Evolutionary conservation across 2,329 filamentous ascomycete species (phyloP).

Genomic region (Aspergillus caelatus): DNA sequence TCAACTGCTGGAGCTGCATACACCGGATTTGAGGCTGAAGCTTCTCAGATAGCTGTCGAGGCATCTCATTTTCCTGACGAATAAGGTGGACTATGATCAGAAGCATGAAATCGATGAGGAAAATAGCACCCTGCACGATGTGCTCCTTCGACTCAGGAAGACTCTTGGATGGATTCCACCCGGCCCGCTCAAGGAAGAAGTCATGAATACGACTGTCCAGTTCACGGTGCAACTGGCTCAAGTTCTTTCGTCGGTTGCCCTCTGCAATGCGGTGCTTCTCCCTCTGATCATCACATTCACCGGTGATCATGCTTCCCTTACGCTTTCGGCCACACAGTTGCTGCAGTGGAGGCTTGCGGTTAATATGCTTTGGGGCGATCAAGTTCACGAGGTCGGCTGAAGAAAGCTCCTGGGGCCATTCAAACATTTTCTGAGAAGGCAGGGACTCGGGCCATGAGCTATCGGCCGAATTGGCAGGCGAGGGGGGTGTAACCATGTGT

Average conservation of each 20-base stretch:
- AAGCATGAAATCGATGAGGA: slow-evolving; percentile 43
- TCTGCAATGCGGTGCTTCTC: slow-evolving; percentile 46
- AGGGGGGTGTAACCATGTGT: slow-evolving; percentile 37
- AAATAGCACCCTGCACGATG: slow-evolving; percentile 42
- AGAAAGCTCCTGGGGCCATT: slow-evolving; percentile 40
- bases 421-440: slow-evolving; percentile 31
- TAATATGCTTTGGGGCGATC: slow-evolving; percentile 40
- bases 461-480: slow-evolving; percentile 42
- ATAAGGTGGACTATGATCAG: slow-evolving; percentile 39
- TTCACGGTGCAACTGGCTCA: slow-evolving; percentile 42
- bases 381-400: slow-evolving; percentile 36
- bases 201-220: slow-evolving; percentile 42
- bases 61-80: slow-evolving; percentile 38
- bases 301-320: slow-evolving; percentile 36
- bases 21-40: slow-evolving; percentile 42
- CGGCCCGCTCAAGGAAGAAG: slow-evolving; percentile 42
- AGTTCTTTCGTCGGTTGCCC: slow-evolving; percentile 44
- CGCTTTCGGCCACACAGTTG: slow-evolving; percentile 45
- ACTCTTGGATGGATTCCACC: slow-evolving; percentile 45
- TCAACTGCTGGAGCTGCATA: slow-evolving; percentile 42
- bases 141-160: slow-evolving; percentile 46
- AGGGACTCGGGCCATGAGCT: slow-evolving; percentile 40
- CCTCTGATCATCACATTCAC: slow-evolving; percentile 40
- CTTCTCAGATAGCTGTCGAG: slow-evolving; percentile 40
- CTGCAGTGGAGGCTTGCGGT: slow-evolving; percentile 42